These are phyloP conservation scores for Aureobasidium zeae DNA, from an alignment of 2,329 filamentous ascomycete species.

Conservation along the genomic window DNA sequence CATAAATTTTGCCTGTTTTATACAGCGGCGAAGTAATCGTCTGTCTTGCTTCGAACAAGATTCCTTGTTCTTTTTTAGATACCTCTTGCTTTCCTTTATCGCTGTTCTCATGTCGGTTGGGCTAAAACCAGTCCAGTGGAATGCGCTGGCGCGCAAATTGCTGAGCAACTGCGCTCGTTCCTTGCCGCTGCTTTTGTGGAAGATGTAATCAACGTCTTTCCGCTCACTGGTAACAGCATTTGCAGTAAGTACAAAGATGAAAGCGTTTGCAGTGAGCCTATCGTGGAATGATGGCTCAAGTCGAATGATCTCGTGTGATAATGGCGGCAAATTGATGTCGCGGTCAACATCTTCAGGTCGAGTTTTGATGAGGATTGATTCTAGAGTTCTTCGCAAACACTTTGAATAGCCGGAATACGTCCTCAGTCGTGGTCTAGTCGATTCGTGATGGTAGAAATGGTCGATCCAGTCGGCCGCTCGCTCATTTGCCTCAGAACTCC, in stretches of 20 bases:
- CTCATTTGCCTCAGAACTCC: constrained; percentile 52
- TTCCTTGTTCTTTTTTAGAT: constrained; percentile 54
- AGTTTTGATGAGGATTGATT: constrained; percentile 74
- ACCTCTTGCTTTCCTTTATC: constrained; percentile 56
- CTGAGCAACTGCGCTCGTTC: constrained; percentile 58
- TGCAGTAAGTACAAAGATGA: constrained; percentile 71
- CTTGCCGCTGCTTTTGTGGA: constrained; percentile 64
- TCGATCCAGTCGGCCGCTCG: constrained; percentile 61
- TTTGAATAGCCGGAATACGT: constrained; percentile 46
- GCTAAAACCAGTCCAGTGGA: constrained; percentile 75
- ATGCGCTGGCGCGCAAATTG: constrained; percentile 75
- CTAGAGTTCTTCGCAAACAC: constrained; percentile 60
- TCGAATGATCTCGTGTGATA: constrained; percentile 62
- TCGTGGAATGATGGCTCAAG: constrained; percentile 80
- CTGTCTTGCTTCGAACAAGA: constrained; percentile 54
- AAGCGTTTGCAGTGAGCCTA: constrained; percentile 72
- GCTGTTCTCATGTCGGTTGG: constrained; percentile 53
- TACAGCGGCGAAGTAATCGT: constrained; percentile 51
- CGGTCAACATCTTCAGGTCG: constrained; percentile 58
- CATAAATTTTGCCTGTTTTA: constrained; percentile 54
- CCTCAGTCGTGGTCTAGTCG: constrained; percentile 39
- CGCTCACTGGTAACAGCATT: constrained; percentile 86
- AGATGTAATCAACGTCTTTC: constrained; percentile 77
- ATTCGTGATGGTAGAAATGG: constrained; percentile 52
- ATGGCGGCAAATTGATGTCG: constrained; percentile 57